These are phyloP conservation scores for Metarhizium anisopliae DNA, from an alignment of 2,329 filamentous ascomycete genomes.

Conservation along the genomic window DNA sequence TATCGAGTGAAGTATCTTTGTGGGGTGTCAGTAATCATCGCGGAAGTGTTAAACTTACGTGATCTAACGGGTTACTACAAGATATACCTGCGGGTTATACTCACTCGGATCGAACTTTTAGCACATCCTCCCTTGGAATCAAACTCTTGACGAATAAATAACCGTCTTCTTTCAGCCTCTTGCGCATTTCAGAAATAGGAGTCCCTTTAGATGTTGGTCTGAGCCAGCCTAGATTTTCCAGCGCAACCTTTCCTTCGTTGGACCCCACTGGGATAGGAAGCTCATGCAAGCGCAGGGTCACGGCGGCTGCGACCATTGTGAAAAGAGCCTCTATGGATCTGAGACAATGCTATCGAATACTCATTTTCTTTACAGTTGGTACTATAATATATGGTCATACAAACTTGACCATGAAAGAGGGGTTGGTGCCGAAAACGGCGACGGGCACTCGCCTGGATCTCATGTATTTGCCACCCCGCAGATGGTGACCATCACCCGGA, in stretches of 20 bases:
- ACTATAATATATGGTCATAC: not conserved
- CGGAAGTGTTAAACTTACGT: not conserved
- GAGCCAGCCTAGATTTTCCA: not conserved
- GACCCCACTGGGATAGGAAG: constrained; percentile 1
- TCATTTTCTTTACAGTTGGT: not conserved
- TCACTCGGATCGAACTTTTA: constrained; percentile 1
- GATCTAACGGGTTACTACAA: not conserved
- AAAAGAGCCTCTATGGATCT: not conserved
- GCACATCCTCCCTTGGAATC: constrained; percentile 1
- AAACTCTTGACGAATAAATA: constrained; percentile 2
- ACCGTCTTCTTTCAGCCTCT: not conserved
- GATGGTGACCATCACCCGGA: not conserved
- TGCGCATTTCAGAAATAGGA: not conserved
- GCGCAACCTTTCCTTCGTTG: constrained; percentile 3
- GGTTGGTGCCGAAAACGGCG: not conserved
- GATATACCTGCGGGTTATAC: not conserved
- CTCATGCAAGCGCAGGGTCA: not conserved
- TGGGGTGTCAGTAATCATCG: not conserved
- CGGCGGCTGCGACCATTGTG: not conserved
- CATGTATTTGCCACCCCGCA: not conserved
- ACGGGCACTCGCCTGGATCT: not conserved
- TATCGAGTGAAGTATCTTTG: constrained; percentile 1
- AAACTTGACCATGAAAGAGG: not conserved
- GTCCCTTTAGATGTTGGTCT: not conserved
- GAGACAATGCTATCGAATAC: not conserved